phyloP scores from a whole-genome alignment of 305 asterid species.

The Solanum hybrid region DNA sequence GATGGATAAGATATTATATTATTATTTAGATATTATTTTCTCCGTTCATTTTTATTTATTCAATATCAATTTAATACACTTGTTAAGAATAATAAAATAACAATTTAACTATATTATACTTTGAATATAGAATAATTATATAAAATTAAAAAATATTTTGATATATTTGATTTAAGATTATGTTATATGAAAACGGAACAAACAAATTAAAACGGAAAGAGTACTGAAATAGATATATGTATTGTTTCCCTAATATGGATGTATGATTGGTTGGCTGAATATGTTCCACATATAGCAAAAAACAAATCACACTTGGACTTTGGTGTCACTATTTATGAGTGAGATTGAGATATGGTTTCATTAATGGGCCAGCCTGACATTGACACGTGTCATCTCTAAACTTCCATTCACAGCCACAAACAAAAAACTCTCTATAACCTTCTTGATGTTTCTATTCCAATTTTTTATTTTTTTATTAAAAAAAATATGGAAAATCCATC shows the following conservation, averaged over 20 bases:
- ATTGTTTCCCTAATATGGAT: not conserved
- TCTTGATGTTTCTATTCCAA: constrained; percentile 36
- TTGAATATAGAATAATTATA: too few relatives aligned
- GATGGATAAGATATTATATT: not conserved
- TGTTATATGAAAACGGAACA: not conserved
- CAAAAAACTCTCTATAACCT: constrained; percentile 10
- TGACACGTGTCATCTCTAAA: constrained; percentile 15
- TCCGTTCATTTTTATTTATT: not conserved
- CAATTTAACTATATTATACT: too few relatives aligned
- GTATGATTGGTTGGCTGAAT: constrained; percentile 13
- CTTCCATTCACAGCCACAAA: constrained; percentile 19
- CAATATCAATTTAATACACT: not conserved
- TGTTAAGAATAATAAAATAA: too few relatives aligned
- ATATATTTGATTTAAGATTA: not conserved
- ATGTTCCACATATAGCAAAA: constrained; percentile 8
- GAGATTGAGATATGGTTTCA: not conserved
- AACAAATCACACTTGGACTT: not conserved
- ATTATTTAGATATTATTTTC: not conserved
- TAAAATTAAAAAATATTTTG: not conserved
- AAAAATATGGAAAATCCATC: not conserved
- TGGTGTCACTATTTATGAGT: not conserved
- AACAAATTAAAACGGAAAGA: not conserved
- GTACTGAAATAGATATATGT: not conserved
- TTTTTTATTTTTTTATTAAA: not conserved
- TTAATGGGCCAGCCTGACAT: not conserved